Evolutionary conservation across 1,139 yeast genomes (phyloP).

Genomic region (Eremothecium coryli): DNA sequence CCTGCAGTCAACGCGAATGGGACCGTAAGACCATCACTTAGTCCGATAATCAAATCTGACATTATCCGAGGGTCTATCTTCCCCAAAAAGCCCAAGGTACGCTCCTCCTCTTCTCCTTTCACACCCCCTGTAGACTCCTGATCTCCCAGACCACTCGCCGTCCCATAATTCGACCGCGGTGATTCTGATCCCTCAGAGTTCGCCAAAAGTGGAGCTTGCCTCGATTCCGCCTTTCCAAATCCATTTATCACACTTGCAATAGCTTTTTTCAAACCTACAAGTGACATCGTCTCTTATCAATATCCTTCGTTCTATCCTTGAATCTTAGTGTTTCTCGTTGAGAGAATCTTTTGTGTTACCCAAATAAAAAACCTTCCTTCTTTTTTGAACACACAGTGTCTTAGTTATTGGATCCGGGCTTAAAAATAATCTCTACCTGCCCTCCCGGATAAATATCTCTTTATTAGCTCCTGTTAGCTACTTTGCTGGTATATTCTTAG

Average conservation of each 20-base stretch:
- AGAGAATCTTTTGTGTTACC: too few relatives aligned
- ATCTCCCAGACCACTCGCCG: background rate
- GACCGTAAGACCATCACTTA: conserved; percentile 73
- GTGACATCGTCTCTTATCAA: too few relatives aligned
- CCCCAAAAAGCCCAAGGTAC: conserved; percentile 22
- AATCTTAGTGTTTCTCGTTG: too few relatives aligned
- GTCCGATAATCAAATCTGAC: conserved; percentile 72
- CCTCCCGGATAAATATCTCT: too few relatives aligned
- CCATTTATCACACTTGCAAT: conserved; percentile 1
- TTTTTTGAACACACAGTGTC: too few relatives aligned
- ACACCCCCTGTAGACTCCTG: conserved; percentile 3
- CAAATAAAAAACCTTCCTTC: too few relatives aligned
- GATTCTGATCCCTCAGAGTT: background rate
- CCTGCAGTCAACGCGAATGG: conserved; percentile 84
- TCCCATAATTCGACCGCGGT: background rate
- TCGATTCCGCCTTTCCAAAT: background rate
- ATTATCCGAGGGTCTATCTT: conserved; percentile 58
- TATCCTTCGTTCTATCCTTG: too few relatives aligned
- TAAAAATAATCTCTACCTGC: too few relatives aligned
- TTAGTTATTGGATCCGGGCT: too few relatives aligned
- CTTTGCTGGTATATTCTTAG: too few relatives aligned
- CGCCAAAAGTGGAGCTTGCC: conserved; percentile 2
- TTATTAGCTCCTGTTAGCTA: too few relatives aligned
- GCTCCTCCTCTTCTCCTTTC: conserved; percentile 10
- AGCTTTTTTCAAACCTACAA: conserved; percentile 3